These are phyloP conservation scores for Fusarium sp. DNA, from an alignment of 2,329 filamentous ascomycete species.

Conservation along the genomic window DNA sequence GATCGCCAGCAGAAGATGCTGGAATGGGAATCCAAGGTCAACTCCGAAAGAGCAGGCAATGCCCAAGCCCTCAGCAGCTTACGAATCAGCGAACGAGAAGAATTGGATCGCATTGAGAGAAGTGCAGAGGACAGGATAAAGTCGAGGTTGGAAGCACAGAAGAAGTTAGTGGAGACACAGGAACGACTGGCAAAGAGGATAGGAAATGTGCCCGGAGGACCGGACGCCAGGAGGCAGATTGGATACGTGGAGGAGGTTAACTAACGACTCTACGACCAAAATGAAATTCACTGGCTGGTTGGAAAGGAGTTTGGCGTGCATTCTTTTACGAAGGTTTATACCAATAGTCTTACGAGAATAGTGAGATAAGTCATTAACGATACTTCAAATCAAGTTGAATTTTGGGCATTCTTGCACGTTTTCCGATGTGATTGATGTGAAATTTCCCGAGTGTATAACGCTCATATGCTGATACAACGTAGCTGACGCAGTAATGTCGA, in stretches of 20 bases:
- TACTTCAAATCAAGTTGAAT: not conserved
- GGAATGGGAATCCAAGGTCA: conserved; percentile 61
- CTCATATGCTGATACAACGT: not conserved
- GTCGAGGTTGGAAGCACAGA: conserved; percentile 62
- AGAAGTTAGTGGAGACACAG: conserved; percentile 63
- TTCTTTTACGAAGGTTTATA: conserved; percentile 1
- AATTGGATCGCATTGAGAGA: conserved; percentile 61
- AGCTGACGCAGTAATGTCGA: not conserved
- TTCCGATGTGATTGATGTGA: not conserved
- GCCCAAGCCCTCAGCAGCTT: conserved; percentile 63
- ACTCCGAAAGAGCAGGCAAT: conserved; percentile 59
- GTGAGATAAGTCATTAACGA: not conserved
- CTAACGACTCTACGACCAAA: conserved; percentile 39
- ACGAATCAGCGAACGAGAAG: conserved; percentile 62
- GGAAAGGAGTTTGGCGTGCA: conserved; percentile 25
- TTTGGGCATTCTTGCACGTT: not conserved
- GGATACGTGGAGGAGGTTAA: conserved; percentile 67
- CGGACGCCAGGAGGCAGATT: conserved; percentile 60
- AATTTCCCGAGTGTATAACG: too few species aligned
- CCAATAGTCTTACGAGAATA: not conserved
- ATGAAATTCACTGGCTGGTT: conserved; percentile 11
- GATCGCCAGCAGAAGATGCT: conserved; percentile 58
- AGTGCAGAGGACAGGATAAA: conserved; percentile 59
- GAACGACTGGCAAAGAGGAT: conserved; percentile 57
- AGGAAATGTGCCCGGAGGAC: conserved; percentile 52